Percentiles rank a stretch among this genome's conserved stretches.
These are phyloP conservation scores for Salix exigua DNA, from an alignment of 345 rosid genomes.

Conservation along the genomic window DNA sequence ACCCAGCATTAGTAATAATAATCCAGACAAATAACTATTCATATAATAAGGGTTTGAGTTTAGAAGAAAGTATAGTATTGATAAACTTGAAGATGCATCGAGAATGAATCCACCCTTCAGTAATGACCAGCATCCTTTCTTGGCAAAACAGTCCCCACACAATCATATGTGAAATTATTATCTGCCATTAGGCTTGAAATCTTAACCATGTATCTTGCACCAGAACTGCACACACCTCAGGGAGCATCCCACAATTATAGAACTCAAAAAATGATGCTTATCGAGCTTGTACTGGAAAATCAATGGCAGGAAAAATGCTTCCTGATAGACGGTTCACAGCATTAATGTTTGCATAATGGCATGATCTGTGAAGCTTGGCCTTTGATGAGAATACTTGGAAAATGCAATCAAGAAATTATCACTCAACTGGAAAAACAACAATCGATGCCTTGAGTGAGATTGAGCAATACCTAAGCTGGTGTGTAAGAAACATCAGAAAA, in stretches of 20 bases:
- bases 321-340: neutral
- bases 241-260: neutral
- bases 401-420: neutral
- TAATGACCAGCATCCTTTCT: slow-evolving; percentile 83
- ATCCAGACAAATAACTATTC: neutral
- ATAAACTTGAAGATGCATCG: slow-evolving; percentile 40
- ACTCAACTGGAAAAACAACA: slow-evolving; percentile 74
- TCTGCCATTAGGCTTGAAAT: slow-evolving; percentile 58
- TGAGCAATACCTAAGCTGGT: slow-evolving; percentile 51
- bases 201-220: slow-evolving; percentile 39
- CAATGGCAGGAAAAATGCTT: neutral
- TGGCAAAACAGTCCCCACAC: slow-evolving; percentile 72
- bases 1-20: neutral
- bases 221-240: neutral
- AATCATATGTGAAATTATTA: slow-evolving; percentile 26
- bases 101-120: slow-evolving; percentile 87
- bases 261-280: neutral
- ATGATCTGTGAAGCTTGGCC: neutral
- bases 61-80: slow-evolving; percentile 57
- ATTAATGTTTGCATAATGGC: neutral
- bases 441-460: slow-evolving; percentile 45
- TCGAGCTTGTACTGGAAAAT: neutral
- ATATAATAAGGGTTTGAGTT: neutral
- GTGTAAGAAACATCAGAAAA: slow-evolving; percentile 23
- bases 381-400: neutral